A percentile compares a stretch with the other conserved stretches of the same genome.
Evolutionary conservation across 2,329 filamentous ascomycete species (phyloP).

Genomic region (Claviceps sp.): DNA sequence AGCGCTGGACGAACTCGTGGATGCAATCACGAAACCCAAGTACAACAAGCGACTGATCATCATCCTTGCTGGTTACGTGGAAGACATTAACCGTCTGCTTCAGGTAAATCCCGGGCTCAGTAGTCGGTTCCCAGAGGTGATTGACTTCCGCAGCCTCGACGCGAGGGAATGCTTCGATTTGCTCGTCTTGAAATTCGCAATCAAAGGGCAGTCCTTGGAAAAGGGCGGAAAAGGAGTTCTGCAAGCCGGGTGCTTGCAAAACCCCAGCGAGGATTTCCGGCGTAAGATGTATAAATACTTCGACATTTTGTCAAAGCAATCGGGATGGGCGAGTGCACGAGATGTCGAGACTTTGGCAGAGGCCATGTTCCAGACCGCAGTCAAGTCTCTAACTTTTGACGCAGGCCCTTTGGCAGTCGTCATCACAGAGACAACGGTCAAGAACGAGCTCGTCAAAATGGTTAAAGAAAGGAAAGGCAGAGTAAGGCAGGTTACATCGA

Average conservation of each 20-base stretch:
- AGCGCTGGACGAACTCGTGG: constrained; percentile 39
- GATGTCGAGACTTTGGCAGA: constrained; percentile 45
- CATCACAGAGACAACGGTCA: neutral
- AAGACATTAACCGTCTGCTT: constrained; percentile 52
- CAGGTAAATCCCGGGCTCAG: constrained; percentile 47
- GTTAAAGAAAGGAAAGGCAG: neutral
- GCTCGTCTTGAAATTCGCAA: constrained; percentile 24
- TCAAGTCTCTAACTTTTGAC: constrained; percentile 6
- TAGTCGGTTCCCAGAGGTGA: constrained; percentile 48
- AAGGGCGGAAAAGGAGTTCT: constrained; percentile 7
- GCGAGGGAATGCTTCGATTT: constrained; percentile 26
- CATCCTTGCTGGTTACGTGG: constrained; percentile 56
- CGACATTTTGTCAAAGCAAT: constrained; percentile 15
- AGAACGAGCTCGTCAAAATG: neutral
- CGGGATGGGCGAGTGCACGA: constrained; percentile 48
- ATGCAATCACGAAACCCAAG: constrained; percentile 37
- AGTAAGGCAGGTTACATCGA: neutral
- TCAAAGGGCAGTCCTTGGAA: constrained; percentile 12
- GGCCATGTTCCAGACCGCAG: constrained; percentile 26
- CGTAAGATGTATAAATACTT: constrained; percentile 19
- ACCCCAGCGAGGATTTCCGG: constrained; percentile 5
- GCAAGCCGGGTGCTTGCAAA: constrained; percentile 15
- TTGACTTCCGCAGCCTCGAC: constrained; percentile 39
- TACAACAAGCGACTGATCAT: constrained; percentile 49
- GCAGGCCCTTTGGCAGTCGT: neutral